Evolutionary conservation across 2,329 filamentous ascomycete species (phyloP).

Genomic region (Monosporascus sp.): DNA sequence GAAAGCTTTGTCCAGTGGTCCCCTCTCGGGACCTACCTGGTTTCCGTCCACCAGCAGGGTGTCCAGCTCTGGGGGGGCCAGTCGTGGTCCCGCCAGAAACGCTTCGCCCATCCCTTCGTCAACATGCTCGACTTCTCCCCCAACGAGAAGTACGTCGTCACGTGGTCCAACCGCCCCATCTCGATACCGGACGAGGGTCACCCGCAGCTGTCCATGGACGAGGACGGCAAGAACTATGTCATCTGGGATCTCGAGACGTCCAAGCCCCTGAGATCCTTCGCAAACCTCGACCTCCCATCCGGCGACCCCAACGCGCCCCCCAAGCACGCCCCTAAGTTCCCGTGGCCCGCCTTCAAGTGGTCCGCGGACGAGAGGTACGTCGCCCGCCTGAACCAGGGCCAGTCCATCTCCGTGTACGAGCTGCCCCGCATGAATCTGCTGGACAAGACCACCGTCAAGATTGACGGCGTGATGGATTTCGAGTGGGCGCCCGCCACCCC

Average conservation of each 20-base stretch:
- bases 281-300: slow-evolving; percentile 74
- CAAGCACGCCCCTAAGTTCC: slow-evolving; percentile 77
- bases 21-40: slow-evolving; percentile 86
- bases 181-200: slow-evolving; percentile 84
- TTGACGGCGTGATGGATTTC: slow-evolving; percentile 95
- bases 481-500: slow-evolving; percentile 90
- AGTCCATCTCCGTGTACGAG: slow-evolving; percentile 89
- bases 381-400: slow-evolving; percentile 79
- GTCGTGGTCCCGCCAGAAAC: slow-evolving; percentile 83
- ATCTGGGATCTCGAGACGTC: slow-evolving; percentile 94
- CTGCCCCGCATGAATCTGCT: slow-evolving; percentile 83
- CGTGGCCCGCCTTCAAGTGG: slow-evolving; percentile 99
- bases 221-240: slow-evolving; percentile 98
- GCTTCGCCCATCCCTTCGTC: slow-evolving; percentile 92
- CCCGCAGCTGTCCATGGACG: slow-evolving; percentile 77
- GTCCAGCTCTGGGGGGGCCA: slow-evolving; percentile 94
- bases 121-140: slow-evolving; percentile 97
- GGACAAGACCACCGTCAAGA: slow-evolving; percentile 89
- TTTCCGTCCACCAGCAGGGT: slow-evolving; percentile 92
- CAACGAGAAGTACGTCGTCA: slow-evolving; percentile 85
- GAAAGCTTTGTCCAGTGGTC: slow-evolving; percentile 99
- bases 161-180: slow-evolving; percentile 94
- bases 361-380: slow-evolving; percentile 97
- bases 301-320: slow-evolving; percentile 56
- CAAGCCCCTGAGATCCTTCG: slow-evolving; percentile 87